Conservation (phyloP, 805 yeast genomes). For the Ogataea ganodermae region DNA sequence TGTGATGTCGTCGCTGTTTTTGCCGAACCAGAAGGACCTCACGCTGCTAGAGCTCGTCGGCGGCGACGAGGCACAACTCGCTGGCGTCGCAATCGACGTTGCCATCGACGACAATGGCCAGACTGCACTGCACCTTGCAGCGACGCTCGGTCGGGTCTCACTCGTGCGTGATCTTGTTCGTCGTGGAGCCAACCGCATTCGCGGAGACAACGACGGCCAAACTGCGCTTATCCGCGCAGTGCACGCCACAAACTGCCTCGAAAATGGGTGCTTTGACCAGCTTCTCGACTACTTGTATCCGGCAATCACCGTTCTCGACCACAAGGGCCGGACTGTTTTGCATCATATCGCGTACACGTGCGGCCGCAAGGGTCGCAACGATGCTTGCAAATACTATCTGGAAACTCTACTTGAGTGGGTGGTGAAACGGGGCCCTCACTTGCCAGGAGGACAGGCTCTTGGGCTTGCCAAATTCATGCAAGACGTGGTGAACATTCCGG, state of each 20-base stretch:
- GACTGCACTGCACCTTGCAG: slow-evolving; percentile 94
- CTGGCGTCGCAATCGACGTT: slow-evolving; percentile 65
- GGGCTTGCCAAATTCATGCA: slow-evolving; percentile 60
- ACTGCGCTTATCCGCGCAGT: slow-evolving; percentile 84
- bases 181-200: slow-evolving; percentile 64
- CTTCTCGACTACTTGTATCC: slow-evolving; percentile 77
- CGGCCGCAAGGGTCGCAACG: slow-evolving; percentile 71
- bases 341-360: slow-evolving; percentile 86
- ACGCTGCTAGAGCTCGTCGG: slow-evolving; percentile 31
- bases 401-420: slow-evolving; percentile 78
- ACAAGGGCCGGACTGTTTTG: slow-evolving; percentile 73
- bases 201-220: slow-evolving; percentile 84
- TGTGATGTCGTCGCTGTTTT: slow-evolving; percentile 52
- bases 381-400: slow-evolving; percentile 72
- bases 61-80: slow-evolving; percentile 30
- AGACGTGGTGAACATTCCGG: slow-evolving; percentile 83
- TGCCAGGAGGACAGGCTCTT: slow-evolving; percentile 45
- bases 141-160: slow-evolving; percentile 78
- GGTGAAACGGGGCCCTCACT: slow-evolving; percentile 52
- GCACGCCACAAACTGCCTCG: slow-evolving; percentile 80
- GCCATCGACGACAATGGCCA: slow-evolving; percentile 94
- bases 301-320: slow-evolving; percentile 62
- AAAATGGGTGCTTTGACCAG: slow-evolving; percentile 69
- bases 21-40: slow-evolving; percentile 41
- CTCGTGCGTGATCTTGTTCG: slow-evolving; percentile 70